Conservation (phyloP, 805 yeast genomes). For the Candida awuae region DNA sequence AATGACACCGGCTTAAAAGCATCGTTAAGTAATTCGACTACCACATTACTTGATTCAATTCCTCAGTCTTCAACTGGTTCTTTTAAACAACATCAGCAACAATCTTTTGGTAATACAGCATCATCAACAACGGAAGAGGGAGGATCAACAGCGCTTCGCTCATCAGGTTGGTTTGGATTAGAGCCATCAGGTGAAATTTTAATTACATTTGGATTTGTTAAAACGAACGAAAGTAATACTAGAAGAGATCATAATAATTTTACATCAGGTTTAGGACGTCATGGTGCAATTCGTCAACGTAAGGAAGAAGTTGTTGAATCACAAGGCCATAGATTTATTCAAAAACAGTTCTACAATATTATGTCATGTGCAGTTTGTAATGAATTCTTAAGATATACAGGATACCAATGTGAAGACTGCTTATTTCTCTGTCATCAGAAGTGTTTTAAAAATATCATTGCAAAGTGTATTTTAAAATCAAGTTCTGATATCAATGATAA, state of each 20-base stretch:
- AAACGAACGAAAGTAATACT: conserved; percentile 38
- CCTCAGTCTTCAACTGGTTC: neutral
- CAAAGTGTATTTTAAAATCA: conserved; percentile 74
- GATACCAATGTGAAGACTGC: conserved; percentile 82
- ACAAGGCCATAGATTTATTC: conserved; percentile 95
- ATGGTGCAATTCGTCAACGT: conserved; percentile 94
- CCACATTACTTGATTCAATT: neutral
- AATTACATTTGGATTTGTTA: conserved; percentile 70
- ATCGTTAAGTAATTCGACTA: neutral
- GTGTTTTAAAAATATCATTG: conserved; percentile 72
- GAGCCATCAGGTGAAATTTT: conserved; percentile 93
- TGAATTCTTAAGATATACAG: conserved; percentile 83
- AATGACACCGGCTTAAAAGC: neutral
- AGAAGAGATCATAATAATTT: conserved; percentile 38
- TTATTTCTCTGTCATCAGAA: conserved; percentile 72
- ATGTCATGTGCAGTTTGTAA: conserved; percentile 98
- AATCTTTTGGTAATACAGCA: neutral
- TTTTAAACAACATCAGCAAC: neutral
- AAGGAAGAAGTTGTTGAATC: conserved; percentile 87
- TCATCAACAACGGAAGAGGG: too few species aligned
- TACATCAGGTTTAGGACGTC: conserved; percentile 76
- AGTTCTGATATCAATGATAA: conserved; percentile 62
- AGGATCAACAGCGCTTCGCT: too few species aligned
- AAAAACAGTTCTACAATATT: conserved; percentile 88
- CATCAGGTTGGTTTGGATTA: conserved; percentile 77